A percentile compares a stretch with the other conserved stretches of the same genome.
phyloP scores from a whole-genome alignment of 2,329 filamentous ascomycete genomes.

The Penicillium concentricum region DNA sequence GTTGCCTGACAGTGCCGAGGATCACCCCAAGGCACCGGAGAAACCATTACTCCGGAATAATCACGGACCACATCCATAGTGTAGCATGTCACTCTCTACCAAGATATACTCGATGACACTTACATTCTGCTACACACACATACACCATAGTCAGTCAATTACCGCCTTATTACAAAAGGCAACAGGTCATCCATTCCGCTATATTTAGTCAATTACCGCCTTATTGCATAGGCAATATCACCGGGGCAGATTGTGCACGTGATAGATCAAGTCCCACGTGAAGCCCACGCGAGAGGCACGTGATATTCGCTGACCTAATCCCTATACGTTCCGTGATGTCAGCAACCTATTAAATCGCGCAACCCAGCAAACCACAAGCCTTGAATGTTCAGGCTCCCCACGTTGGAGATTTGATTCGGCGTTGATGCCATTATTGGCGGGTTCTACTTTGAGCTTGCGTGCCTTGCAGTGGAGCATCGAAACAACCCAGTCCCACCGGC shows the following conservation, averaged over 20 bases:
- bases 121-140: background rate
- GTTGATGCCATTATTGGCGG: background rate
- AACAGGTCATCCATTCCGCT: background rate
- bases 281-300: background rate
- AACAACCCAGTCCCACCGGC: background rate
- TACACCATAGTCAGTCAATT: background rate
- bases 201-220: background rate
- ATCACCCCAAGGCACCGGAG: background rate
- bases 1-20: background rate
- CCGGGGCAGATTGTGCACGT: background rate
- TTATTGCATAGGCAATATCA: background rate
- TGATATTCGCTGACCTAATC: background rate
- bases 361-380: background rate
- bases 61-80: background rate
- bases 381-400: background rate
- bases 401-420: constrained; percentile 3
- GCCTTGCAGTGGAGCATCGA: constrained; percentile 10
- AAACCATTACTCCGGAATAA: background rate
- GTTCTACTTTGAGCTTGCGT: background rate
- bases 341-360: constrained; percentile 9
- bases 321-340: background rate
- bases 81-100: background rate
- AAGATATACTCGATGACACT: background rate
- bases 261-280: background rate
- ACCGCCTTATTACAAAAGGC: background rate